Conservation (phyloP, 352 stramenopile species). For the Pythium pyrilobum region DNA sequence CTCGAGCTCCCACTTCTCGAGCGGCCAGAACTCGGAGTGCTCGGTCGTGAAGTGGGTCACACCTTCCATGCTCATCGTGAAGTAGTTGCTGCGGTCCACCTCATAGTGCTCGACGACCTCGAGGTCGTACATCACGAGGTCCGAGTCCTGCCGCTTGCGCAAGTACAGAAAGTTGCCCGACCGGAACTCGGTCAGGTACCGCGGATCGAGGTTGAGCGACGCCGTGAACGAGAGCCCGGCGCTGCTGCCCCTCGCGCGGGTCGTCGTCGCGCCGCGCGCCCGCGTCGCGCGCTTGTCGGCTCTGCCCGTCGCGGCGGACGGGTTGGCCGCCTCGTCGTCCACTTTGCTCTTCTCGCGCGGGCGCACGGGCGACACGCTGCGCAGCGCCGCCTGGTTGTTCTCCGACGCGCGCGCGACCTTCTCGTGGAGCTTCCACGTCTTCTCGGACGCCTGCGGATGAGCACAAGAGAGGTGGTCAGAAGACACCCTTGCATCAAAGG, state of each 20-base stretch:
- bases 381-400: not conserved
- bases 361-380: slow-evolving; percentile 14
- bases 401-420: not conserved
- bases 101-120: slow-evolving; percentile 80
- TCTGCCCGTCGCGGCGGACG: not conserved
- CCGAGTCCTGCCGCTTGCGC: slow-evolving; percentile 51
- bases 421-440: slow-evolving; percentile 41
- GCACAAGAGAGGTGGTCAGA: no score
- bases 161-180: slow-evolving; percentile 82
- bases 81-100: slow-evolving; percentile 87
- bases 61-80: slow-evolving; percentile 89
- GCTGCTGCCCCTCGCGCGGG: not conserved
- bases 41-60: slow-evolving; percentile 90
- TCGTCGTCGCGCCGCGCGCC: not conserved
- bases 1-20: slow-evolving; percentile 92
- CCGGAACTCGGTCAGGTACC: slow-evolving; percentile 72
- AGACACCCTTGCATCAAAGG: no score
- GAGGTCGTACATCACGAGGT: slow-evolving; percentile 79
- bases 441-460: slow-evolving; percentile 51
- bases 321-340: not conserved
- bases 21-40: slow-evolving; percentile 87
- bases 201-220: slow-evolving; percentile 66
- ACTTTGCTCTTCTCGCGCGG: not conserved
- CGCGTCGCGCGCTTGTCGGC: not conserved
- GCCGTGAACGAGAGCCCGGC: slow-evolving; percentile 58